Evolutionary conservation across 305 asterid genomes (phyloP), one percentile per base, ranked within the genome.

Genomic region (Fraxinus platypoda): DNA sequence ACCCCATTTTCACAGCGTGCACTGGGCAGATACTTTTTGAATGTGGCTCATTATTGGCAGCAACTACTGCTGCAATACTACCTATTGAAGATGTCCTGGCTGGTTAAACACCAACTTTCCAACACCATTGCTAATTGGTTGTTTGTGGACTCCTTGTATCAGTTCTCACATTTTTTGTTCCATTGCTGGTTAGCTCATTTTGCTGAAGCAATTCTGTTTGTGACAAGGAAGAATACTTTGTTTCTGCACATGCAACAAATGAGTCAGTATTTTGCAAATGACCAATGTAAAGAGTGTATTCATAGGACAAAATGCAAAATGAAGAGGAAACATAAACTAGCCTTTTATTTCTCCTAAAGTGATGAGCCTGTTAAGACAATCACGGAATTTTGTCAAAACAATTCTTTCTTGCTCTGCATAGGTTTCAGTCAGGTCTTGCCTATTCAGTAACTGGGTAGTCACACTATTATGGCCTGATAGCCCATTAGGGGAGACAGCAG

Each of bases 391-490:
- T 54, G 95, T 91, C 88, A 97, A 89, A 80, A 93, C 90, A 31
- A 93, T 90, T 89, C 96, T 93, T 89, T 97, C 99, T 89, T 97
- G 99, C 84, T 95, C 98, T 57, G 90, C 90, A 73, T 91, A 94
- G 37, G 88, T 83, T 87, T 91, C 98, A 9, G 91, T 82, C 79
- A 79, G 75, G 84, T 89, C 93, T 88, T 90, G 91, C 79, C 92
- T 93, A 52, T 79, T 86, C 33, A 89, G 84, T 86, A 86, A 70
- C 84, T 91, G 93, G 74, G 95, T 88, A 57, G 91, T 80, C 31
- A 81, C 84, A 74, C 84, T 87, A 76, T 83, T 84, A 77, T 86
- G 89, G 76, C 83, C 90, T 72, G 57, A 88, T 70, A 87, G 83
- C 26, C 90, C 92, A 88, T 89, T 89, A 8, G 91, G 81, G 82